Evolutionary conservation across 306 rosid genomes (phyloP).

Genomic region (Vicia sativa): DNA sequence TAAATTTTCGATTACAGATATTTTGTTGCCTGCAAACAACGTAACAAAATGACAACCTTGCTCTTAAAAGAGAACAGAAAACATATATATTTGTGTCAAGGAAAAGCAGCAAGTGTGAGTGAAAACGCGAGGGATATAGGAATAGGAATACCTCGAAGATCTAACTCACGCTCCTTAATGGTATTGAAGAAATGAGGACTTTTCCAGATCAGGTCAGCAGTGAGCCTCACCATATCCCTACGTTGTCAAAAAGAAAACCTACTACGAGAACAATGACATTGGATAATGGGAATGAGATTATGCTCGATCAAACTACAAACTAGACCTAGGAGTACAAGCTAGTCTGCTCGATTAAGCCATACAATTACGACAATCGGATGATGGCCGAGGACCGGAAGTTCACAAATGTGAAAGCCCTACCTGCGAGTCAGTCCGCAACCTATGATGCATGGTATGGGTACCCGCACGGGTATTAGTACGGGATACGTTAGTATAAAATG

Average conservation of each 20-base stretch:
- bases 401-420: not conserved
- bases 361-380: not conserved
- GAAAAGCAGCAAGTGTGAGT: not conserved
- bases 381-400: not conserved
- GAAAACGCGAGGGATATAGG: not conserved
- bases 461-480: no score
- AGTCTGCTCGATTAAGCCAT: not conserved
- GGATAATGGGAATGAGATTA: not conserved
- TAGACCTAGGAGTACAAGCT: not conserved
- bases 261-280: not conserved
- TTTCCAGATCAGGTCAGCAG: slow-evolving; percentile 91
- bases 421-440: no score
- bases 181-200: slow-evolving; percentile 98
- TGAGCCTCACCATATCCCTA: slow-evolving; percentile 76
- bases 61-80: not conserved
- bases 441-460: no score
- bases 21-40: slow-evolving; percentile 70
- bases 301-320: not conserved
- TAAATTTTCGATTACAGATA: slow-evolving; percentile 84
- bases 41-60: slow-evolving; percentile 20
- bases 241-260: not conserved
- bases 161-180: slow-evolving; percentile 84
- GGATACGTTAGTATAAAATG: no score
- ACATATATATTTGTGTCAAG: not conserved
- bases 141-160: slow-evolving; percentile 67